Evolutionary conservation across 371 early-diverging fungal genomes (phyloP), one percentile per base, ranked within the genome.

Genomic region (Rhizopus sp.): DNA sequence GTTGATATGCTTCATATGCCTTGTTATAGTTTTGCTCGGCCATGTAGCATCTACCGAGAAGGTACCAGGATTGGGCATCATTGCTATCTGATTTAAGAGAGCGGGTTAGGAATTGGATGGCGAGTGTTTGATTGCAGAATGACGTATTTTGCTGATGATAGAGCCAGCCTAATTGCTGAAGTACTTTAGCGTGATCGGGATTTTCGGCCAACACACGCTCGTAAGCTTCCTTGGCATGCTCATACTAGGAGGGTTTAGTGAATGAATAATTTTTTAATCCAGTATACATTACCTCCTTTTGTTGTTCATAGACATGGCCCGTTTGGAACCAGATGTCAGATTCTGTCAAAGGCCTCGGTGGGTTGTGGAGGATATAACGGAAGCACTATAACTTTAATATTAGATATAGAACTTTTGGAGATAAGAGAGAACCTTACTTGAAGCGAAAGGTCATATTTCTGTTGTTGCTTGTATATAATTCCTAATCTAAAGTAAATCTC

Each of bases 271-370:
- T 7, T 5, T 30, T 8, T 47, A 6, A 9, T 12, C 9, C 30
- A 10, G 7, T 30, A 7, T 40, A 7, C 45, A 45, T 33, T 70
- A 87, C 88, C 69, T 95, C 94, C 59, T 91, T 92, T 66, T 91
- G 90, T 59, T 91, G 90, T 69, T 95, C 96, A 68, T 93, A 89
- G 13, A 94, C 91, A 63, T 93, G 93, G 29, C 95, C 97, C 48
- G 97, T 95, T 72, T 97, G 96, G 71, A 94, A 96, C 93, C 93
- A 93, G 50, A 97, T 93, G 66, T 97, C 98, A 3, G 85, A 81
- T 62, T 93, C 93, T 32, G 88, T 91, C 23, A 96, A 78, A 13
- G 98, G 97, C 62, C 85, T 86, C 29, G 96, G 96, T 4, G 97
- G 96, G 30, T 81, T 78, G 38, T 77, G 70, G 13, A 95, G 71